Evolutionary conservation across 2,329 filamentous ascomycete genomes (phyloP).

Genomic region (Bipolaris sorokiniana): DNA sequence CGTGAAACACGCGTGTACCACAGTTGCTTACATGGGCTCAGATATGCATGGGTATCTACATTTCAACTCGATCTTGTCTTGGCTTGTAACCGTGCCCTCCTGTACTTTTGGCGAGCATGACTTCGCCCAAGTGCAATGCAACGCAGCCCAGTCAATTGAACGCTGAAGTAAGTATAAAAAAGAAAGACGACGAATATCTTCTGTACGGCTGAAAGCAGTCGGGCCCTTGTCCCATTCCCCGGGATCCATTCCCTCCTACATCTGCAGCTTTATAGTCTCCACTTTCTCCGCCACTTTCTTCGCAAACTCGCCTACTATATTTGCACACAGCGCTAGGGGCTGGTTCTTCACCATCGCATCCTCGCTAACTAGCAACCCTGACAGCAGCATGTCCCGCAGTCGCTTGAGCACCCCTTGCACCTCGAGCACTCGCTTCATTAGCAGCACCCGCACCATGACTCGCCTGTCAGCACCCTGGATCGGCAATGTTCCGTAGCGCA

Average conservation of each 20-base stretch:
- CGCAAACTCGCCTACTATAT: slow-evolving; percentile 6
- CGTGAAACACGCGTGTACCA: too few species aligned
- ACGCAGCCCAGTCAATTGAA: too few species aligned
- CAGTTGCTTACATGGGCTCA: too few species aligned
- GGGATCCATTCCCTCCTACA: not conserved
- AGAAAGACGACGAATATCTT: too few species aligned
- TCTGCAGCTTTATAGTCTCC: slow-evolving; percentile 9
- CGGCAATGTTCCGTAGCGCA: slow-evolving; percentile 9
- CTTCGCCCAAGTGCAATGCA: too few species aligned
- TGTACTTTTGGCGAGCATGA: too few species aligned
- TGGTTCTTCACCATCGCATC: slow-evolving; percentile 4
- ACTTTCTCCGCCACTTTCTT: slow-evolving; percentile 5
- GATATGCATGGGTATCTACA: too few species aligned
- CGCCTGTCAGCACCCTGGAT: slow-evolving; percentile 10
- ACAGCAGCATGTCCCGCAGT: slow-evolving; percentile 1
- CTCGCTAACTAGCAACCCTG: not conserved
- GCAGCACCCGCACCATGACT: slow-evolving; percentile 7
- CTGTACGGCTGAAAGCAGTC: too few species aligned
- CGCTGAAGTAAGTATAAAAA: too few species aligned
- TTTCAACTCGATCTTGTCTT: too few species aligned
- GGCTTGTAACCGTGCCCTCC: too few species aligned
- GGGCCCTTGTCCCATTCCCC: too few species aligned
- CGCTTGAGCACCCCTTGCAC: slow-evolving; percentile 9
- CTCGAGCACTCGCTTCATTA: slow-evolving; percentile 11
- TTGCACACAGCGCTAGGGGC: slow-evolving; percentile 3